These are phyloP conservation scores for Xylaria scruposa DNA, from an alignment of 495 filamentous ascomycete species.

Conservation along the genomic window DNA sequence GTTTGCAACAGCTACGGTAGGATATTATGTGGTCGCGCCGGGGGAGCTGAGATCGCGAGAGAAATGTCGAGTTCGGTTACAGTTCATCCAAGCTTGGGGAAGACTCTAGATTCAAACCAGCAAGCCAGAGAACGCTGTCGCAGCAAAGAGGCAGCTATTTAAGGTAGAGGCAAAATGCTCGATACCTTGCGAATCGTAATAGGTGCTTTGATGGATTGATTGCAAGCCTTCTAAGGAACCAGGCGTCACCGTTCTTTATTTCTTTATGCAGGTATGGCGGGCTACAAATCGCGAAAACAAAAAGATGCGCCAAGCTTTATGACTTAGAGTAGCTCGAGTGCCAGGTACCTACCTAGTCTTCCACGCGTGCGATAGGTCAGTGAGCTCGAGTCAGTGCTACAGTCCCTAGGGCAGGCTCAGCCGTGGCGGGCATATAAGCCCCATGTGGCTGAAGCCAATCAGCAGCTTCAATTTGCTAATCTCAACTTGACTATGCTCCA, in stretches of 20 bases:
- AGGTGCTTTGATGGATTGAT: background rate
- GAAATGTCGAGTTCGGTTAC: background rate
- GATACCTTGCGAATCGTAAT: background rate
- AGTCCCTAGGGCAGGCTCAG: background rate
- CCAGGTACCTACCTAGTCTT: no score
- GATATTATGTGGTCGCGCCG: background rate
- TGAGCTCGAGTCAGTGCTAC: no score
- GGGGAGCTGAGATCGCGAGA: background rate
- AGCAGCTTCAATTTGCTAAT: constrained; percentile 42
- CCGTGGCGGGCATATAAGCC: constrained; percentile 12
- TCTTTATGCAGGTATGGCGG: background rate
- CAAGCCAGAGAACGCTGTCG: background rate
- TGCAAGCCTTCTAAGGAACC: background rate
- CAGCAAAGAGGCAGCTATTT: background rate
- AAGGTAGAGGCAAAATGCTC: background rate
- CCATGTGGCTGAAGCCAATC: constrained; percentile 42
- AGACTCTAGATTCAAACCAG: background rate
- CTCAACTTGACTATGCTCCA: constrained; percentile 34
- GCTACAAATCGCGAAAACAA: constrained; percentile 25
- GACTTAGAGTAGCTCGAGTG: no score
- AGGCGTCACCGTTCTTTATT: constrained; percentile 15
- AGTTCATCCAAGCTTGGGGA: background rate
- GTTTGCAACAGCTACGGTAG: background rate
- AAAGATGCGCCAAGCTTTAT: constrained; percentile 17
- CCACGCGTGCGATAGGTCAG: no score